Base-by-base conservation (phyloP, 495 filamentous ascomycete genomes). In the Annulohypoxylon maeteangense region DNA sequence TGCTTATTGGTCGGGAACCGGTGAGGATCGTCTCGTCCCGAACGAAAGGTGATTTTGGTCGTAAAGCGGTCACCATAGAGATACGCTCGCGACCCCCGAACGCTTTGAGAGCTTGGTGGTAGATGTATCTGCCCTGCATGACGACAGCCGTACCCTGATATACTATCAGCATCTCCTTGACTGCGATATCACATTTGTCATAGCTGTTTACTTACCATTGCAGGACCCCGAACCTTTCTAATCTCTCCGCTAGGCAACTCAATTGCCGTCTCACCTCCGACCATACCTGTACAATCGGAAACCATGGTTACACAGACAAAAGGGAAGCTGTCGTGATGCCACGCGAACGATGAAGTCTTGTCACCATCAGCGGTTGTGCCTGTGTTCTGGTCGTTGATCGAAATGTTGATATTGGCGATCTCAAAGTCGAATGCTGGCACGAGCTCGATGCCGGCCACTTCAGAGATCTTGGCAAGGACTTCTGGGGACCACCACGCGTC, bases 241-340 rank as follows among this genome's bases (percentile, higher is more conserved):
- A 90, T 80, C 23, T 87, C 84, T 4, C 87, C 87, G 54, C 74
- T 80, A 2, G 82, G 86, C 11, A 83, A 88, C 48, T 80, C 78
- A 18, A 90, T 76, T 6, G 84, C 88, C 7, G 89, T 91, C 74
- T 91, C 89, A 4, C 89, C 89, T 25, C 89, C 89, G 34, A 88
- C 76, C 89, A 91, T 91, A 44, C 81, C 79, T 2, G 80, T 84
- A 50, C 87, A 88, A 67, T 91, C 89, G 56, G 87, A 90, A 62
- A 90, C 84, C 89, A 91, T 91, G 12, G 88, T 81, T 32, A 91
- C 88, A 70, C 89, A 91, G 18, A 91, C 89, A 67, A 90, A 91
- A 3, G 89, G 89, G 72, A 90, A 90, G 65, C 86, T 87, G 72
- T 91, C 89, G 40, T 81, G 86, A 72, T 91, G 88, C 89, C 89